Percentiles rank a stretch among this genome's conserved stretches.
These are phyloP conservation scores for Brassica incana DNA, from an alignment of 345 rosid species.

Conservation along the genomic window DNA sequence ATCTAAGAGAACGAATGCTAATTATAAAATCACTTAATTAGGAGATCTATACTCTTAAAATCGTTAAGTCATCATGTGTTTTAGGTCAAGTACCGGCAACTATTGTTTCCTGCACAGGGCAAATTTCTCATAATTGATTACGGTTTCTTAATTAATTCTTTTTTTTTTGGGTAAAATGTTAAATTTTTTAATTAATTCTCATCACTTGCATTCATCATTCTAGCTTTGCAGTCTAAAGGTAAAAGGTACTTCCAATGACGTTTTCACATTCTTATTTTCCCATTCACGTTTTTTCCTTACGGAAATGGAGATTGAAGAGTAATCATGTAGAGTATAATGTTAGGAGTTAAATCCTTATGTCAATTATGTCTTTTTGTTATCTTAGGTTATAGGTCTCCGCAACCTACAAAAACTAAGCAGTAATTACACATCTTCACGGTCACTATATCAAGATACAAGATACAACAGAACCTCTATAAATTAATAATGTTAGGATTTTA, in stretches of 20 bases:
- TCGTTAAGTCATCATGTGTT: constrained; percentile 23
- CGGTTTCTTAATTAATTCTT: background rate
- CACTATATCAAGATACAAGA: too few relatives aligned
- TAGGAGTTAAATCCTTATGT: background rate
- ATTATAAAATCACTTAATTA: constrained; percentile 4
- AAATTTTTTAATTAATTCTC: background rate
- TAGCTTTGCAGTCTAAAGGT: background rate
- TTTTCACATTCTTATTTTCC: background rate
- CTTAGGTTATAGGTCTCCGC: background rate
- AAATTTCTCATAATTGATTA: constrained; percentile 23
- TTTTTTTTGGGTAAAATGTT: too few relatives aligned
- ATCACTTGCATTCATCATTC: background rate
- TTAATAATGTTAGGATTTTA: too few relatives aligned
- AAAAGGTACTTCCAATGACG: background rate
- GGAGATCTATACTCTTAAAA: constrained; percentile 4
- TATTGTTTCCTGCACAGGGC: constrained; percentile 32
- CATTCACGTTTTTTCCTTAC: background rate
- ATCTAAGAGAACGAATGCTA: constrained; percentile 21
- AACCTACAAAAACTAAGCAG: constrained; percentile 20
- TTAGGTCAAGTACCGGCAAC: constrained; percentile 24
- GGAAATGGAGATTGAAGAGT: background rate
- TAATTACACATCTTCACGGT: background rate
- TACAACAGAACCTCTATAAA: too few relatives aligned
- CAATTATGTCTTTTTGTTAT: background rate
- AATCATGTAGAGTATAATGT: background rate